These are phyloP conservation scores for Primulina tabacum DNA, from an alignment of 257 asterid genomes.

Conservation along the genomic window DNA sequence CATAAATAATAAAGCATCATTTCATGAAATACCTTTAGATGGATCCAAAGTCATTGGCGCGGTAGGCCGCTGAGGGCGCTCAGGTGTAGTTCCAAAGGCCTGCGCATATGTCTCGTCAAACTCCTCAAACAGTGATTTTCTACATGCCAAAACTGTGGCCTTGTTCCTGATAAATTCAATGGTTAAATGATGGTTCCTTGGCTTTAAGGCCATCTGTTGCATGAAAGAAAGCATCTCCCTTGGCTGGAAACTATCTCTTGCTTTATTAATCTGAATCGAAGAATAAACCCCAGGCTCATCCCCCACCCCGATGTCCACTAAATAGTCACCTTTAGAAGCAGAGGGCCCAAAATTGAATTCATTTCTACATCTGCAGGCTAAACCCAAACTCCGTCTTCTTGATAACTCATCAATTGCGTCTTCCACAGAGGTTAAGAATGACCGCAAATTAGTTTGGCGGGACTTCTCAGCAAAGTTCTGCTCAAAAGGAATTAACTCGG, in stretches of 20 bases:
- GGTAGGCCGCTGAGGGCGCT: slow-evolving; percentile 52
- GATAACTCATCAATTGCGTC: slow-evolving; percentile 87
- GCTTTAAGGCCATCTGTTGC: slow-evolving; percentile 53
- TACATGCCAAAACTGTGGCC: slow-evolving; percentile 60
- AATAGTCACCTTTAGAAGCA: slow-evolving; percentile 49
- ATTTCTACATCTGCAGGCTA: slow-evolving; percentile 76
- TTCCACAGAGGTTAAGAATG: slow-evolving; percentile 68
- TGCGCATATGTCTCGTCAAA: slow-evolving; percentile 90
- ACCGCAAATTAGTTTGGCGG: slow-evolving; percentile 47
- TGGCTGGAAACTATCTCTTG: slow-evolving; percentile 61
- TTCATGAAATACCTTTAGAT: slow-evolving; percentile 54
- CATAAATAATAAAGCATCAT: not conserved
- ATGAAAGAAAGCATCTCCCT: slow-evolving; percentile 52
- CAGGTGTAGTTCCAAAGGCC: slow-evolving; percentile 73
- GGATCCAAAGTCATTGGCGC: slow-evolving; percentile 52
- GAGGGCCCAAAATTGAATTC: slow-evolving; percentile 56
- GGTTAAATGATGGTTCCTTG: slow-evolving; percentile 36
- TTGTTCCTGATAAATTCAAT: slow-evolving; percentile 58
- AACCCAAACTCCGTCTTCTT: slow-evolving; percentile 64
- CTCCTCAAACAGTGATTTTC: slow-evolving; percentile 78
- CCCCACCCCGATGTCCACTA: slow-evolving; percentile 60
- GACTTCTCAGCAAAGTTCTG: slow-evolving; percentile 73
- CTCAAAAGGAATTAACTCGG: slow-evolving; percentile 76
- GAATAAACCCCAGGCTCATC: slow-evolving; percentile 60
- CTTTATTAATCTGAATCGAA: slow-evolving; percentile 59